Evolutionary conservation across 345 rosid species (phyloP).

Genomic region (Schrenkiella parvula): DNA sequence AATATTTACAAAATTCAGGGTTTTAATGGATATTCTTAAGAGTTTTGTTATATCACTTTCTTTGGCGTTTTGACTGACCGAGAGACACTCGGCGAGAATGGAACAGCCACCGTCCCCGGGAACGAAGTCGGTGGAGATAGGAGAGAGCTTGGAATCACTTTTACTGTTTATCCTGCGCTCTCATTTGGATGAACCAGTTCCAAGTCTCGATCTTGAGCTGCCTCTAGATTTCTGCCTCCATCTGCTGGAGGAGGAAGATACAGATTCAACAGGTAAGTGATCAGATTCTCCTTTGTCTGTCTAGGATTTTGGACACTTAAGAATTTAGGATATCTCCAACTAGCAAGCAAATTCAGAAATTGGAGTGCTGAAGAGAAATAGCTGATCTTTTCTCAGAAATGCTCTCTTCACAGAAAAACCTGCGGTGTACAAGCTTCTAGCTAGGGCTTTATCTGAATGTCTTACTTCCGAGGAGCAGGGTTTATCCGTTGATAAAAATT

Average conservation of each 20-base stretch:
- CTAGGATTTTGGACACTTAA: not conserved
- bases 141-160: slow-evolving; percentile 14
- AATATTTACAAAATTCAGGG: not conserved
- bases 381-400: not conserved
- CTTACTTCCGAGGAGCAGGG: slow-evolving; percentile 24
- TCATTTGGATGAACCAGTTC: not conserved
- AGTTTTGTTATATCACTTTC: not conserved
- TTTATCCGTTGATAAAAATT: slow-evolving; percentile 12
- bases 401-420: slow-evolving; percentile 5
- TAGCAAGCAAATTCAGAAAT: not conserved
- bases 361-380: not conserved
- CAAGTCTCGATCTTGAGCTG: slow-evolving; percentile 26
- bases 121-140: slow-evolving; percentile 14
- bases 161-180: slow-evolving; percentile 11
- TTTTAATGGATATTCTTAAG: not conserved
- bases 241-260: slow-evolving; percentile 22
- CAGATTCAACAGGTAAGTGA: slow-evolving; percentile 14
- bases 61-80: not conserved
- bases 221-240: slow-evolving; percentile 21
- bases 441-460: slow-evolving; percentile 40
- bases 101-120: slow-evolving; percentile 33
- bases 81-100: slow-evolving; percentile 18
- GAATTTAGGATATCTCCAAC: not conserved
- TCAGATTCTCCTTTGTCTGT: not conserved
- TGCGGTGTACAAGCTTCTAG: slow-evolving; percentile 47